Percentiles rank a stretch among this genome's conserved stretches.
Conservation (phyloP, 1,284 basidiomycete species). For the Porodaedalea pini region DNA sequence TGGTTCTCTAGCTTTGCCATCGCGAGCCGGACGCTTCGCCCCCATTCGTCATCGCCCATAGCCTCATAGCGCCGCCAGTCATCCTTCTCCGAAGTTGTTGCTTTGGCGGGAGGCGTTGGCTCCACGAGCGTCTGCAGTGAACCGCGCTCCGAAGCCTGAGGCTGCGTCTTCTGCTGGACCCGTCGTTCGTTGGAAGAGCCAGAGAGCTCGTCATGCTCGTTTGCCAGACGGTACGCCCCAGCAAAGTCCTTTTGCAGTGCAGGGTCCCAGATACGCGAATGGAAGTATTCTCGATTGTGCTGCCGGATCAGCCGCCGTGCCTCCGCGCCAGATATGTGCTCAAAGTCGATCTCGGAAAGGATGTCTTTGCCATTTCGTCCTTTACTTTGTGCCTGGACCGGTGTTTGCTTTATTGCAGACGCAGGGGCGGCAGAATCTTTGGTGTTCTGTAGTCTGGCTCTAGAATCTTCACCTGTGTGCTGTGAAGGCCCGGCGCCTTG, state of each 20-base stretch:
- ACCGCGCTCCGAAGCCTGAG: neutral
- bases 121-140: neutral
- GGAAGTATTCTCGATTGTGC: conserved; percentile 15
- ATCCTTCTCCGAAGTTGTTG: neutral
- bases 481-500: too few relatives aligned
- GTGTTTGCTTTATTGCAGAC: neutral
- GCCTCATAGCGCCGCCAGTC: neutral
- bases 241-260: conserved; percentile 13
- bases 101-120: neutral
- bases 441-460: too few relatives aligned
- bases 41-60: neutral
- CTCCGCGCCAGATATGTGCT: neutral
- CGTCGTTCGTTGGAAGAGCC: neutral
- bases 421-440: too few relatives aligned
- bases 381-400: neutral
- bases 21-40: conserved; percentile 3
- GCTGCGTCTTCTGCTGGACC: neutral
- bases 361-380: neutral
- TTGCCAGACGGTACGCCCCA: conserved; percentile 10
- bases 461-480: too few relatives aligned
- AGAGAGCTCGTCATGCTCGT: neutral
- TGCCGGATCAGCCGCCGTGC: conserved; percentile 8
- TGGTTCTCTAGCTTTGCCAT: conserved; percentile 10
- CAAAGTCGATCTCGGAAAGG: neutral
- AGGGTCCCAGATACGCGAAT: conserved; percentile 12